phyloP scores from a whole-genome alignment of 2,329 filamentous ascomycete species.

The Fonsecaea nubica region DNA sequence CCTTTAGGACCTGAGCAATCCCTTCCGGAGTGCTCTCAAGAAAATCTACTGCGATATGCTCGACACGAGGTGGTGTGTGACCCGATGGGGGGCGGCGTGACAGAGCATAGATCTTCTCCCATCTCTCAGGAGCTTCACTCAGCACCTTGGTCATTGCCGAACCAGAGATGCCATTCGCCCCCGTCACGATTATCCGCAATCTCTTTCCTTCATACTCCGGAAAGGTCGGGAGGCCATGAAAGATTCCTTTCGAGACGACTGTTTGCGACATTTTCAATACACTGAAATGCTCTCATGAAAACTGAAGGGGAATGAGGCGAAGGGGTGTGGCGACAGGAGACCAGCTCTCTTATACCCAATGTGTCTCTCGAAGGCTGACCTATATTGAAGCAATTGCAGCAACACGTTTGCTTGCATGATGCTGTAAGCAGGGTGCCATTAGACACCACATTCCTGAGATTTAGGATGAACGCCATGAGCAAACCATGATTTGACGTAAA shows the following conservation, averaged over 20 bases:
- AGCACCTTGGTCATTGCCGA: constrained; percentile 59
- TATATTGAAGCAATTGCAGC: background rate
- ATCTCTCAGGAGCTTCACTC: constrained; percentile 51
- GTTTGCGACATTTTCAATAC: constrained; percentile 17
- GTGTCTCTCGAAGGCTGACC: background rate
- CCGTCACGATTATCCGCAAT: constrained; percentile 59
- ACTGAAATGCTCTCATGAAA: background rate
- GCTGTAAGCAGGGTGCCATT: background rate
- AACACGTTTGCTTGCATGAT: background rate
- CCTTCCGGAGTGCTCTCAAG: constrained; percentile 38
- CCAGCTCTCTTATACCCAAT: background rate
- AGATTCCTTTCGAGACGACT: constrained; percentile 50
- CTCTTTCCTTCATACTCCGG: constrained; percentile 45
- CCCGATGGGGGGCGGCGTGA: constrained; percentile 54
- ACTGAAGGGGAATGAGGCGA: background rate
- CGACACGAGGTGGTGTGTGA: constrained; percentile 46
- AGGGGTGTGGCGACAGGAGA: background rate
- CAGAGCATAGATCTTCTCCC: constrained; percentile 60
- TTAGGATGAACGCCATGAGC: background rate
- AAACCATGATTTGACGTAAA: background rate
- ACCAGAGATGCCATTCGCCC: constrained; percentile 61
- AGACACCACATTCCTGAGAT: background rate
- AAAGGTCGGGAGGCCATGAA: constrained; percentile 57
- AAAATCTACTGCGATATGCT: constrained; percentile 51
- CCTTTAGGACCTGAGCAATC: constrained; percentile 39